phyloP scores from a whole-genome alignment of 208 protist genomes.

The Leishmania lainsoni region DNA sequence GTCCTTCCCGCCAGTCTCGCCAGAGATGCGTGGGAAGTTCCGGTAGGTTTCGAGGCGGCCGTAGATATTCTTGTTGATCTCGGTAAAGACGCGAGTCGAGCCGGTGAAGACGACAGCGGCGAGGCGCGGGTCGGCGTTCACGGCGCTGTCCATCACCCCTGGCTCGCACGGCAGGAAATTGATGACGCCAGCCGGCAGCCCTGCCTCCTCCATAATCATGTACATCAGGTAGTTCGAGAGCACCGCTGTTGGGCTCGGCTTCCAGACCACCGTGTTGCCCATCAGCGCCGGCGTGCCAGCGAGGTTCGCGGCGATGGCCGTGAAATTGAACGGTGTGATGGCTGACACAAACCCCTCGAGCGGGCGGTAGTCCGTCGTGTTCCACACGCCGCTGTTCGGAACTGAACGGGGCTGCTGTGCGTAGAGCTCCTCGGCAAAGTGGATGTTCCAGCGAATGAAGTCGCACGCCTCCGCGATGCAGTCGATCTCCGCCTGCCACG shows the following conservation, averaged over 20 bases:
- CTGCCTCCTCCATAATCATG: constrained; percentile 95
- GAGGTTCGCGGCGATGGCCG: constrained; percentile 97
- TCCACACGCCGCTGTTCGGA: constrained; percentile 88
- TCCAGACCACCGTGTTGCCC: constrained; percentile 97
- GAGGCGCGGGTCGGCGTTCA: constrained; percentile 85
- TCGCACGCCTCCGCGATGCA: constrained; percentile 94
- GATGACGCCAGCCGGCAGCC: constrained; percentile 96
- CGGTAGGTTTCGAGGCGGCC: constrained; percentile 89
- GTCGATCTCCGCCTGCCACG: constrained; percentile 98
- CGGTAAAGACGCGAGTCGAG: constrained; percentile 90
- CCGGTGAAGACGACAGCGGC: constrained; percentile 97
- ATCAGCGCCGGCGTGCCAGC: constrained; percentile 95
- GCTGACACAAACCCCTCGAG: constrained; percentile 96
- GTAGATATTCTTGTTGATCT: constrained; percentile 94
- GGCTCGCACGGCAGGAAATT: constrained; percentile 93
- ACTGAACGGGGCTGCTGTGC: constrained; percentile 85
- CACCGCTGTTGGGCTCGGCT: constrained; percentile 93
- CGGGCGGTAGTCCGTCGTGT: constrained; percentile 95
- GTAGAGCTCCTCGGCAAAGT: constrained; percentile 95
- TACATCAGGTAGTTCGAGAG: constrained; percentile 94
- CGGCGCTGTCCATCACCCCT: constrained; percentile 67
- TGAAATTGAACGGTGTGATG: constrained; percentile 98
- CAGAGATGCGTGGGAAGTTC: constrained; percentile 95
- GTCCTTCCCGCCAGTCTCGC: constrained; percentile 97
- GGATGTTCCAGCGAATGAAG: constrained; percentile 96